Evolutionary conservation across 2,329 filamentous ascomycete species (phyloP).

Genomic region (Apiospora malaysiana): DNA sequence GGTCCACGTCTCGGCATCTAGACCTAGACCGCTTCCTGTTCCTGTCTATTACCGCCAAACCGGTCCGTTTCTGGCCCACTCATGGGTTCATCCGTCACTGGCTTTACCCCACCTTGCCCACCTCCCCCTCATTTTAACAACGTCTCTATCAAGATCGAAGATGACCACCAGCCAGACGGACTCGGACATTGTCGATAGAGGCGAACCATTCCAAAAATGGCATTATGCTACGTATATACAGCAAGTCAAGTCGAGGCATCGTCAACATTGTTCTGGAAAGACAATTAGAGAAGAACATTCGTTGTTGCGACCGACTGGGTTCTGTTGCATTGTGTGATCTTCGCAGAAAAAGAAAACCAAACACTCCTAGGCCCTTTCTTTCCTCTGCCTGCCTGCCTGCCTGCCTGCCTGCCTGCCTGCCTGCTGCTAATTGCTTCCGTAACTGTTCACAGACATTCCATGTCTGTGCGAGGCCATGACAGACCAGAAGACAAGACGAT

Average conservation of each 20-base stretch:
- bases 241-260: too few species aligned
- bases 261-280: too few species aligned
- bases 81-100: conserved; percentile 9
- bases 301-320: neutral
- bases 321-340: neutral
- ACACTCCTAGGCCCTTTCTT: neutral
- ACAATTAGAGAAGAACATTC: too few species aligned
- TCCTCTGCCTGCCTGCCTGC: neutral
- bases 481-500: neutral
- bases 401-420: too few species aligned
- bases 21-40: neutral
- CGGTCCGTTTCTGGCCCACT: conserved; percentile 16
- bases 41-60: conserved; percentile 13
- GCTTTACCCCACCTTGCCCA: conserved; percentile 14
- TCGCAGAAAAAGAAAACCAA: neutral
- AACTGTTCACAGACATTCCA: conserved; percentile 5
- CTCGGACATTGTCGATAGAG: too few species aligned
- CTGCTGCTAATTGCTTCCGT: neutral
- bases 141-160: conserved; percentile 1
- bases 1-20: conserved; percentile 13
- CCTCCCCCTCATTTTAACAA: conserved; percentile 12
- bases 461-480: neutral
- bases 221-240: too few species aligned
- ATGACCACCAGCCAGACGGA: neutral
- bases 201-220: neutral